Evolutionary conservation across 805 yeast genomes (phyloP).

Genomic region (Yarrowia keelungensis): DNA sequence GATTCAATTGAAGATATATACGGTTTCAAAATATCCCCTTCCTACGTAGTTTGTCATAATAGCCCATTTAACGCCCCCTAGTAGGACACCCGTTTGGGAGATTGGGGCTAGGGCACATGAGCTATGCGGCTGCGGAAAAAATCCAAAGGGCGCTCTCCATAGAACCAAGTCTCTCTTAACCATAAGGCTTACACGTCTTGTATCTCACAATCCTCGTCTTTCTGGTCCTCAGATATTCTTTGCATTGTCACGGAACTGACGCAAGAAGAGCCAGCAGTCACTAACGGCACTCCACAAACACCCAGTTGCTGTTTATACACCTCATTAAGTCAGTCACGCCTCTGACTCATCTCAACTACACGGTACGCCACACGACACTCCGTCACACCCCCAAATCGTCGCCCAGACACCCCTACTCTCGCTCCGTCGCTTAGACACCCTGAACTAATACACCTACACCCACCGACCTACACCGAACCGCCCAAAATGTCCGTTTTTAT

Average conservation of each 20-base stretch:
- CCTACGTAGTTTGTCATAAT: too few species aligned
- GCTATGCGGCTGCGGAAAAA: slow-evolving; percentile 36
- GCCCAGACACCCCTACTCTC: not conserved
- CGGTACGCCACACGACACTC: not conserved
- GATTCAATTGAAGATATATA: too few species aligned
- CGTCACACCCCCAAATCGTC: slow-evolving; percentile 1
- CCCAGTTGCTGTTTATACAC: too few species aligned
- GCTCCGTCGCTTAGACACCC: slow-evolving; percentile 28
- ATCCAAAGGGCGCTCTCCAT: slow-evolving; percentile 4
- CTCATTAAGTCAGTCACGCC: not conserved
- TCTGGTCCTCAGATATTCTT: slow-evolving; percentile 1
- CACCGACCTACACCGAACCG: not conserved
- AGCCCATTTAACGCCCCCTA: not conserved
- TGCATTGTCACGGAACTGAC: slow-evolving; percentile 39
- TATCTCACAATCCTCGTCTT: not conserved
- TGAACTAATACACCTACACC: not conserved
- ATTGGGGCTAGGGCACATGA: slow-evolving; percentile 29
- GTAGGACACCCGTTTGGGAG: slow-evolving; percentile 13
- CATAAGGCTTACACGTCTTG: too few species aligned
- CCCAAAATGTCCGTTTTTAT: slow-evolving; percentile 36
- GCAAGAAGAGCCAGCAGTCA: not conserved
- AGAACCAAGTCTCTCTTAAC: too few species aligned
- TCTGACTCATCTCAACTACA: slow-evolving; percentile 5
- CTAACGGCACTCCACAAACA: too few species aligned
- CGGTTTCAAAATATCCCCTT: not conserved